Evolutionary conservation across 2,329 filamentous ascomycete genomes (phyloP).

Genomic region (Byssothecium circinans): DNA sequence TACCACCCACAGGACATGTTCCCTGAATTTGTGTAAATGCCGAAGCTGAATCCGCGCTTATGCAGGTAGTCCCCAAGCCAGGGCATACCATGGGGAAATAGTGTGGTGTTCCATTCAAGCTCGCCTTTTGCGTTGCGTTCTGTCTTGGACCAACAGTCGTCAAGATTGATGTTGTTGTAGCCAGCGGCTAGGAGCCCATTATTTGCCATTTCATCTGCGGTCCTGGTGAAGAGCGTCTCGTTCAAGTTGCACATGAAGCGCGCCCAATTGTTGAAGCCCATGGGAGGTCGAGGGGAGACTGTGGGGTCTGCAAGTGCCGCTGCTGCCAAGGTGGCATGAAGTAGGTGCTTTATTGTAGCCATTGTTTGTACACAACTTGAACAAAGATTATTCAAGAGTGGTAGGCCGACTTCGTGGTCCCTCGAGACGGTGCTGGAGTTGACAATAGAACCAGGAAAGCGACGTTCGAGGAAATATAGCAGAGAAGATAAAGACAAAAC

Average conservation of each 20-base stretch:
- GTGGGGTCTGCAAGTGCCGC: conserved; percentile 13
- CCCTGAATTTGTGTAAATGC: conserved; percentile 52
- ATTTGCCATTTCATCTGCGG: conserved; percentile 50
- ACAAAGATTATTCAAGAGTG: background rate
- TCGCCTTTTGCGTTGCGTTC: conserved; percentile 42
- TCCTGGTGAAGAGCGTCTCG: conserved; percentile 52
- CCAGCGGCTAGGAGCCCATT: conserved; percentile 46
- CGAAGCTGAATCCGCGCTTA: conserved; percentile 47
- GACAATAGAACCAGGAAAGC: background rate
- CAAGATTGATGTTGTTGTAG: conserved; percentile 49
- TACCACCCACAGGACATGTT: conserved; percentile 50
- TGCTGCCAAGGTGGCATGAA: conserved; percentile 11
- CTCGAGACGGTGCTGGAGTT: background rate
- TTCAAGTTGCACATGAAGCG: conserved; percentile 53
- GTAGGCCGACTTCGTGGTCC: background rate
- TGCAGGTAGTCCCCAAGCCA: conserved; percentile 48
- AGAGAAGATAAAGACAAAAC: conserved; percentile 1
- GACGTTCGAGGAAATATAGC: background rate
- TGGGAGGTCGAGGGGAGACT: conserved; percentile 42
- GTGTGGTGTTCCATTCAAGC: conserved; percentile 46
- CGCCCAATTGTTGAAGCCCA: conserved; percentile 58
- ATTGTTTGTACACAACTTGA: conserved; percentile 5
- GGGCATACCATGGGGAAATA: conserved; percentile 49
- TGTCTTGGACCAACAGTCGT: conserved; percentile 50
- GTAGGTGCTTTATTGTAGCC: conserved; percentile 9